Evolutionary conservation across 2,329 filamentous ascomycete genomes (phyloP).

Genomic region (Karstenula rhodostoma): DNA sequence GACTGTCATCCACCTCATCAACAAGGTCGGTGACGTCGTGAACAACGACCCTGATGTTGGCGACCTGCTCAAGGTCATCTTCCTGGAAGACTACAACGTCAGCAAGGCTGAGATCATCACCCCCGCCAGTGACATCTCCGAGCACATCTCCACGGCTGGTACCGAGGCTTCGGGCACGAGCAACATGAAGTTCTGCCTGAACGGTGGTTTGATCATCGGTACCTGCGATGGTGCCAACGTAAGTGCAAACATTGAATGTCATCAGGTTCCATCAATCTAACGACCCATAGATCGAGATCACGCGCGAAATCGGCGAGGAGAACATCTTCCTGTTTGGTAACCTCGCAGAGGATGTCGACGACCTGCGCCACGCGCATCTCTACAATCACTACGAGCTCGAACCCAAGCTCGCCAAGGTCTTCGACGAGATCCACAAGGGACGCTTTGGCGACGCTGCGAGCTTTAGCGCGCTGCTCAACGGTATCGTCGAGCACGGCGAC

Average conservation of each 20-base stretch:
- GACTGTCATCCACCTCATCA: slow-evolving; percentile 96
- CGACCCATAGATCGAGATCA: slow-evolving; percentile 81
- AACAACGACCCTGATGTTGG: slow-evolving; percentile 93
- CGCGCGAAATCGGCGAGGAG: slow-evolving; percentile 91
- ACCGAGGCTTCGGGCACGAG: slow-evolving; percentile 89
- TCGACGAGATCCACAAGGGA: slow-evolving; percentile 79
- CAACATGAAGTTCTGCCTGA: slow-evolving; percentile 99
- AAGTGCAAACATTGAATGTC: slow-evolving; percentile 53
- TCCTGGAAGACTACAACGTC: slow-evolving; percentile 98
- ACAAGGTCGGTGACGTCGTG: slow-evolving; percentile 86
- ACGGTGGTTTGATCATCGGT: slow-evolving; percentile 95
- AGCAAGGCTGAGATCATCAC: slow-evolving; percentile 98
- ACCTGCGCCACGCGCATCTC: slow-evolving; percentile 87
- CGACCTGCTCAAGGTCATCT: slow-evolving; percentile 95
- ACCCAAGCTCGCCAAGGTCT: slow-evolving; percentile 78
- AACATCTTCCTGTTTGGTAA: slow-evolving; percentile 99
- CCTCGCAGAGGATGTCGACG: slow-evolving; percentile 93
- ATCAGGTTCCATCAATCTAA: slow-evolving; percentile 8
- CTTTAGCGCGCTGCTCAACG: slow-evolving; percentile 83
- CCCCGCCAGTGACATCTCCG: slow-evolving; percentile 93
- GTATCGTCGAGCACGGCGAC: slow-evolving; percentile 91
- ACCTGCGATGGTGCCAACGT: slow-evolving; percentile 98
- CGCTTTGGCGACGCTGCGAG: slow-evolving; percentile 80
- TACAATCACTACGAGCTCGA: slow-evolving; percentile 84
- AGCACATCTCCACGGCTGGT: slow-evolving; percentile 97